phyloP scores from a whole-genome alignment of 257 asterid species.

The Solanum appendiculatum region DNA sequence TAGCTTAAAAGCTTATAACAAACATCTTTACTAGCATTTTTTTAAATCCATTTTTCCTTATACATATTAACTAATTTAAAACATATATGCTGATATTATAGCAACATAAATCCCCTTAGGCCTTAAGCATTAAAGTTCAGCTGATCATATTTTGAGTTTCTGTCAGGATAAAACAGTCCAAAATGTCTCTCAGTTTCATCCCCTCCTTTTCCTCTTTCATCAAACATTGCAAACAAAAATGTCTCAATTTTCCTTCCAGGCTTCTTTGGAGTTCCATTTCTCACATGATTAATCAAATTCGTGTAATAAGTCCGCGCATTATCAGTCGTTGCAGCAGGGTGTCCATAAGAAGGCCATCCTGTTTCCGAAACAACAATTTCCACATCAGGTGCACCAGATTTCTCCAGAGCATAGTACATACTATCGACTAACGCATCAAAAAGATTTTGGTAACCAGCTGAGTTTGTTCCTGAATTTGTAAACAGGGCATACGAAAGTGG shows the following conservation, averaged over 20 bases:
- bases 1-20: background rate
- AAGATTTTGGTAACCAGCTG: constrained; percentile 13
- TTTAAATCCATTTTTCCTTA: background rate
- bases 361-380: constrained; percentile 26
- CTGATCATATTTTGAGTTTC: constrained; percentile 1
- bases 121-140: background rate
- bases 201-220: constrained; percentile 10
- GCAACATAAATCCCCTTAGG: background rate
- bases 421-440: constrained; percentile 30
- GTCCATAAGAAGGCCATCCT: constrained; percentile 31
- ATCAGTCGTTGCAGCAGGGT: background rate
- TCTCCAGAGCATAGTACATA: constrained; percentile 27
- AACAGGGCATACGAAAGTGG: constrained; percentile 20
- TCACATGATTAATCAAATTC: background rate
- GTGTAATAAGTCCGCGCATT: constrained; percentile 6
- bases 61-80: background rate
- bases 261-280: constrained; percentile 14
- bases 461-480: background rate
- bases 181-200: constrained; percentile 10
- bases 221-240: constrained; percentile 18
- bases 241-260: constrained; percentile 12
- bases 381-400: constrained; percentile 10
- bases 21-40: background rate
- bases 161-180: constrained; percentile 12
- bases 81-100: background rate